Evolutionary conservation across 1,284 basidiomycete genomes (phyloP), one percentile per base, ranked within the genome.

Genomic region (Jaminaea rosea): DNA sequence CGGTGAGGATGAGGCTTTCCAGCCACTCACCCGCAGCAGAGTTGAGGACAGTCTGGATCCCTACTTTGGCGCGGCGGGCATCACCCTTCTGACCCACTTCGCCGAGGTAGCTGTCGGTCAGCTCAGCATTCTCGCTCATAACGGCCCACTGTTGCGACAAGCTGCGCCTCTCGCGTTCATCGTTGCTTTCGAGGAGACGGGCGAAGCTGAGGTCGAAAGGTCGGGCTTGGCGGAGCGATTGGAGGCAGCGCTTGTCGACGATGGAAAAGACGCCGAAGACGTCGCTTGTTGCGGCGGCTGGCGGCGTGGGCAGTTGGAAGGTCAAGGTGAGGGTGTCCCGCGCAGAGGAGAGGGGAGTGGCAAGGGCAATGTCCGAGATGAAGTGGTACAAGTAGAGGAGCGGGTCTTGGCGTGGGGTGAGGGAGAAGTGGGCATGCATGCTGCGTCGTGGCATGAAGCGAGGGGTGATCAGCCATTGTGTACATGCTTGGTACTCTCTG

Each of bases 31-130:
- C 61, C 3, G 59, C 63, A 5, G 56, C 46, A n/a, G 26, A 23
- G 15, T 62, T 58, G 47, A 73, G 58, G 5, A 59, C 46, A 19
- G 62, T 56, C 21, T 60, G 58, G 5, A 73, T 46, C 19, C 68
- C 71, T 21, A 71, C 45, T 36, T 55, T 55, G 29, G 56, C 13
- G 19, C 69, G 56, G 34, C 67, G 65, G n/a, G 50, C 54, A n/a
- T 64, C 54, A 28, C 70, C 70, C 46, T 59, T 62, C 32, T 56
- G 49, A 9, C 67, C 69, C 9, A 55, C 45, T 44, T 69, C 70
- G 56, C 69, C 69, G 27, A 73, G 61, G 51, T 62, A 60, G 34
- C 42, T 48, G 53, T 73, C 71, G 23, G 69, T 72, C 46, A 67
- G 51, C 19, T 73, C 62, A 19, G 58, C 51, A 1, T 57, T 48